Percentiles rank a stretch among this genome's conserved stretches.
Conservation (phyloP, 768 basidiomycete genomes). For the Leccinum imitatum region DNA sequence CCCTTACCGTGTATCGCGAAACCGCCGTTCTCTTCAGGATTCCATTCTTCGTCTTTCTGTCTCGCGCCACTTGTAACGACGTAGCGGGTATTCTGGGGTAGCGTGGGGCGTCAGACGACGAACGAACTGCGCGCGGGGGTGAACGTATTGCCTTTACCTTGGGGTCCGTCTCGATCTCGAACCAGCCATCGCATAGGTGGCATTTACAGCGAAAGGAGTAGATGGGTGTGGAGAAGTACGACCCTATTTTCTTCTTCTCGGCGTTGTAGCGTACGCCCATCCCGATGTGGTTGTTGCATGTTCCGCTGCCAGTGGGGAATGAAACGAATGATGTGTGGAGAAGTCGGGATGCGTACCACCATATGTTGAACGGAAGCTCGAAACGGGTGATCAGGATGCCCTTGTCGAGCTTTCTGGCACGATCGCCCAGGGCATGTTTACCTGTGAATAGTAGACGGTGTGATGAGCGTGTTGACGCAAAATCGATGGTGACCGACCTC, state of each 20-base stretch:
- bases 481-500: slow-evolving; percentile 45
- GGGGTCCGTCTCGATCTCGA: slow-evolving; percentile 96
- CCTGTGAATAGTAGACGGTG: slow-evolving; percentile 42
- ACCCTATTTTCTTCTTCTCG: slow-evolving; percentile 96
- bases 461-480: too few species aligned
- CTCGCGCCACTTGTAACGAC: slow-evolving; percentile 91
- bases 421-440: slow-evolving; percentile 90
- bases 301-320: slow-evolving; percentile 53
- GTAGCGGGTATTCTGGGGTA: slow-evolving; percentile 84
- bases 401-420: slow-evolving; percentile 94
- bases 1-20: slow-evolving; percentile 77
- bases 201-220: slow-evolving; percentile 97
- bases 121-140: neutral
- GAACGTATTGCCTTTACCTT: slow-evolving; percentile 53
- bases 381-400: slow-evolving; percentile 96
- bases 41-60: slow-evolving; percentile 94
- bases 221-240: slow-evolving; percentile 93
- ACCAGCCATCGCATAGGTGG: slow-evolving; percentile 94
- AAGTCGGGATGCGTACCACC: slow-evolving; percentile 64
- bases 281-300: slow-evolving; percentile 95
- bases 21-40: slow-evolving; percentile 94
- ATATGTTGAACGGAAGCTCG: slow-evolving; percentile 94
- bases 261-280: slow-evolving; percentile 99
- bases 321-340: neutral
- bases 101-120: neutral